A percentile compares a stretch with the other conserved stretches of the same genome.
These are phyloP conservation scores for Phialophora verrucosa DNA, from an alignment of 2,329 filamentous ascomycete species.

Conservation along the genomic window DNA sequence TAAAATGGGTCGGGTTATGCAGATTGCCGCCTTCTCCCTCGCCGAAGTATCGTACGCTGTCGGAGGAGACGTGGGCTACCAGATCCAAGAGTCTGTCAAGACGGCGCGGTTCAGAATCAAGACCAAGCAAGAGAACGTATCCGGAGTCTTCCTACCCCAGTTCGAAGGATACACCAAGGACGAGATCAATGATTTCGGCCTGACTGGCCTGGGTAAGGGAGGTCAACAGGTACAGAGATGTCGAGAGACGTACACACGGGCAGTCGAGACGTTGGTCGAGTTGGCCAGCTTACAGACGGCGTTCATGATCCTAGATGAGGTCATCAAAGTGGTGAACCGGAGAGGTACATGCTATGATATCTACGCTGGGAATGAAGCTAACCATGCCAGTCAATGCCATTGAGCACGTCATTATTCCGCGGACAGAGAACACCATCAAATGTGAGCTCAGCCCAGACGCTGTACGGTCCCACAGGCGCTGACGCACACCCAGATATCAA, in stretches of 20 bases:
- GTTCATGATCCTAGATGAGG: conserved; percentile 96
- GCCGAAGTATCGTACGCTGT: conserved; percentile 98
- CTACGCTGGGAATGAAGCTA: conserved; percentile 33
- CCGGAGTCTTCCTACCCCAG: conserved; percentile 88
- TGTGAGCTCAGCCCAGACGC: conserved; percentile 58
- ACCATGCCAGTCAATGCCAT: conserved; percentile 80
- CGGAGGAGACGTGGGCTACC: conserved; percentile 92
- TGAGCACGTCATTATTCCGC: conserved; percentile 81
- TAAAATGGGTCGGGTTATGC: conserved; percentile 99
- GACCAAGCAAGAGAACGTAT: conserved; percentile 98
- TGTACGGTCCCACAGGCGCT: not conserved
- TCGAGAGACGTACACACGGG: conserved; percentile 92
- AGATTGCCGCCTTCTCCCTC: conserved; percentile 95
- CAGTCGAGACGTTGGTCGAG: conserved; percentile 82
- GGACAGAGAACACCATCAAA: conserved; percentile 99
- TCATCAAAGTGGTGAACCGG: conserved; percentile 98
- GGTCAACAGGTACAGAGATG: conserved; percentile 96
- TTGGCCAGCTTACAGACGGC: conserved; percentile 67
- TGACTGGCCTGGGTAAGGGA: conserved; percentile 95
- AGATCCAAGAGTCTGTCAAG: conserved; percentile 95
- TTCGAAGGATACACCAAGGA: conserved; percentile 85
- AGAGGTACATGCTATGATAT: conserved; percentile 65
- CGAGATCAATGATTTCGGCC: conserved; percentile 90
- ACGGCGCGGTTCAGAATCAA: conserved; percentile 89
- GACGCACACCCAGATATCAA: conserved; percentile 74